phyloP scores from a whole-genome alignment of 139 green algal species.

The Chlamydomonas eustigma region DNA sequence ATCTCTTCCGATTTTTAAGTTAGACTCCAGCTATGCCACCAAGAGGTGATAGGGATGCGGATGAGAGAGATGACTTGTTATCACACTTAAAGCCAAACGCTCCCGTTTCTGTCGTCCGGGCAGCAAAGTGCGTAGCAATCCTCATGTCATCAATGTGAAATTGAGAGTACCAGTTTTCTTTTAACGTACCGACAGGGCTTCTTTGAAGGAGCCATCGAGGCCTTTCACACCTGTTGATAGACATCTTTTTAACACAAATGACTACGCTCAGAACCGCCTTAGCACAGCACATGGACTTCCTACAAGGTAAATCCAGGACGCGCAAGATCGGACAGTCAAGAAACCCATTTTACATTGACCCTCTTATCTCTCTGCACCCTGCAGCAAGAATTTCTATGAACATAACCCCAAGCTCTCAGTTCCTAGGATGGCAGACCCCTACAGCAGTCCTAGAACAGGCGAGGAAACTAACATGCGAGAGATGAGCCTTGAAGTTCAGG shows the following conservation, averaged over 20 bases:
- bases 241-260: conserved; percentile 30
- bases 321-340: conserved; percentile 7
- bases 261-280: conserved; percentile 16
- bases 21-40: background rate
- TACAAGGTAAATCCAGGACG: background rate
- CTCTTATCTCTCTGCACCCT: no score
- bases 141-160: background rate
- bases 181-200: conserved; percentile 19
- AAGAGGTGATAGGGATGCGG: conserved; percentile 1
- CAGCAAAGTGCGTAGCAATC: conserved; percentile 32
- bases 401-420: no score
- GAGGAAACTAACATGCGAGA: no score
- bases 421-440: no score
- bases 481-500: no score
- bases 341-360: no score
- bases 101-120: conserved; percentile 27
- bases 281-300: conserved; percentile 8
- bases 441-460: no score
- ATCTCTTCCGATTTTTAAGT: no score
- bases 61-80: conserved; percentile 18
- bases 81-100: conserved; percentile 18
- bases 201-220: conserved; percentile 32
- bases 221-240: conserved; percentile 28
- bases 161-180: background rate
- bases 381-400: no score